These are phyloP conservation scores for Lachnellula cervina DNA, from an alignment of 2,329 filamentous ascomycete species.

Conservation along the genomic window DNA sequence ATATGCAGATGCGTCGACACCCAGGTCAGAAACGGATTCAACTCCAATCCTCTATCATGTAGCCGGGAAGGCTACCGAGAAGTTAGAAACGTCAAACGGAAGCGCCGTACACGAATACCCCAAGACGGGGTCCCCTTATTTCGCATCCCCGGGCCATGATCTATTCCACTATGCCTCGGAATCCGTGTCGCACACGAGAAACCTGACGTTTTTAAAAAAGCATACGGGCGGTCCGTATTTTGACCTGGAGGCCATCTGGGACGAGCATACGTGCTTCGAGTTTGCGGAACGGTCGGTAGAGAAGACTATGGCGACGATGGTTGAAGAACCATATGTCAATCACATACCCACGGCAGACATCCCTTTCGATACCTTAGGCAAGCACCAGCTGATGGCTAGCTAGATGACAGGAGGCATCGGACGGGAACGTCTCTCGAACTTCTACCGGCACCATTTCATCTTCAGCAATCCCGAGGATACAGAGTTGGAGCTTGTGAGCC, in stretches of 20 bases:
- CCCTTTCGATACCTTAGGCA: not conserved
- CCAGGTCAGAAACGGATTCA: not conserved
- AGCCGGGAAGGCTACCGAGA: not conserved
- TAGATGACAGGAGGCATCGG: constrained; percentile 58
- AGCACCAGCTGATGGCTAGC: not conserved
- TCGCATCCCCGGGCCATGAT: constrained; percentile 8
- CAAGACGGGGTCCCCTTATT: constrained; percentile 5
- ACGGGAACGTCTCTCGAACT: constrained; percentile 53
- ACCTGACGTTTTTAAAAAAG: constrained; percentile 59
- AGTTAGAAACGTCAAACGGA: not conserved
- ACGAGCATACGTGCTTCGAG: constrained; percentile 69
- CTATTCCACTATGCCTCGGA: constrained; percentile 38
- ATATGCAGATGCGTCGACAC: not conserved
- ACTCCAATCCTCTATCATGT: constrained; percentile 5
- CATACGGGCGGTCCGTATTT: constrained; percentile 61
- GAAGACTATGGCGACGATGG: constrained; percentile 78
- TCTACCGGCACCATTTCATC: constrained; percentile 77
- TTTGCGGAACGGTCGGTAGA: constrained; percentile 65
- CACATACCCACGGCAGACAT: constrained; percentile 63
- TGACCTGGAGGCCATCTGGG: constrained; percentile 73
- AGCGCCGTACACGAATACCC: constrained; percentile 2
- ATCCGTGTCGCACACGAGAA: constrained; percentile 55
- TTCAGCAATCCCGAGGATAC: constrained; percentile 67
- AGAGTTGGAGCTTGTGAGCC: constrained; percentile 62
- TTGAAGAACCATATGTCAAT: constrained; percentile 73